phyloP scores from a whole-genome alignment of 495 filamentous ascomycete genomes.

The Neurospora hispaniola region DNA sequence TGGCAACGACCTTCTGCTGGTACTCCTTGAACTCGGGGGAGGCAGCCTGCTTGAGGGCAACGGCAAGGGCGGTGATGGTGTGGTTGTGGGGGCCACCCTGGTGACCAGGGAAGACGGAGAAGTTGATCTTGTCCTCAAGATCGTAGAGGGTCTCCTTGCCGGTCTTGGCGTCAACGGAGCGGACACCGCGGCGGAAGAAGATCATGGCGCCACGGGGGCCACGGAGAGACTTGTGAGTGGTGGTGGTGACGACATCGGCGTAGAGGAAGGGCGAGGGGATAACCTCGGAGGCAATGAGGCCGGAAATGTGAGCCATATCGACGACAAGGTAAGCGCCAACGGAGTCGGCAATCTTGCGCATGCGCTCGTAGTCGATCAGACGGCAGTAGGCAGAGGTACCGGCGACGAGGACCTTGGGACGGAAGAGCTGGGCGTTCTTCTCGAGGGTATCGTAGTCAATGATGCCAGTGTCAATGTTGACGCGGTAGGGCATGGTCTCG shows the following conservation, averaged over 20 bases:
- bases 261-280: slow-evolving; percentile 91
- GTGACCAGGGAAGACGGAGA: slow-evolving; percentile 98
- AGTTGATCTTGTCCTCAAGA: slow-evolving; percentile 93
- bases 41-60: slow-evolving; percentile 90
- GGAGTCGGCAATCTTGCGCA: slow-evolving; percentile 92
- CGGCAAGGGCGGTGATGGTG: slow-evolving; percentile 96
- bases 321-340: slow-evolving; percentile 91
- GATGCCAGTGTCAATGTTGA: slow-evolving; percentile 83
- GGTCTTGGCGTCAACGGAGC: slow-evolving; percentile 76
- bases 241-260: slow-evolving; percentile 96
- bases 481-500: slow-evolving; percentile 88
- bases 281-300: slow-evolving; percentile 83
- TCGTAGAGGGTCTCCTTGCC: slow-evolving; percentile 89
- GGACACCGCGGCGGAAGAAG: slow-evolving; percentile 96
- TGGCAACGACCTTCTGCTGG: slow-evolving; percentile 84
- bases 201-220: slow-evolving; percentile 99
- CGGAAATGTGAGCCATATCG: slow-evolving; percentile 99
- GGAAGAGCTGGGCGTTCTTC: slow-evolving; percentile 86
- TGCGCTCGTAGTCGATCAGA: slow-evolving; percentile 90
- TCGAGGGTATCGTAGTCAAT: slow-evolving; percentile 95
- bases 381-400: slow-evolving; percentile 99
- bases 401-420: slow-evolving; percentile 90
- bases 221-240: slow-evolving; percentile 98
- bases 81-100: slow-evolving; percentile 99
- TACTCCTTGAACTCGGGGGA: slow-evolving; percentile 93